These are phyloP conservation scores for Yamadazyma dendronema DNA, from an alignment of 1,139 yeast genomes.

Conservation along the genomic window DNA sequence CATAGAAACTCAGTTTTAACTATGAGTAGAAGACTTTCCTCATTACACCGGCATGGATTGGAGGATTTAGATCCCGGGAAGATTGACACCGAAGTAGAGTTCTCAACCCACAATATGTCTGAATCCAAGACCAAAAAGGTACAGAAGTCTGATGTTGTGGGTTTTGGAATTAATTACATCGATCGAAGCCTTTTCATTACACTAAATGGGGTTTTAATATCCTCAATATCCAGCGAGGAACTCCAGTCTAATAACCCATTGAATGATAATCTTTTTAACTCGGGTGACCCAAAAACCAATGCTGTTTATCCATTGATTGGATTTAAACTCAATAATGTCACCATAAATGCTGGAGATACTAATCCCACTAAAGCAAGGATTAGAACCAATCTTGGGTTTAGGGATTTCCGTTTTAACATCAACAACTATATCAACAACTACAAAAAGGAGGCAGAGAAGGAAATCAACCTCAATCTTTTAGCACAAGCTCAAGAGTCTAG, in stretches of 20 bases:
- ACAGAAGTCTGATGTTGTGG: constrained; percentile 59
- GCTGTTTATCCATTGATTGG: constrained; percentile 44
- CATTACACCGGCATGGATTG: constrained; percentile 27
- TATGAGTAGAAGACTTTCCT: constrained; percentile 39
- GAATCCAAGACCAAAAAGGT: constrained; percentile 12
- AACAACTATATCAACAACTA: constrained; percentile 54
- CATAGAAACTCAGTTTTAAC: constrained; percentile 32
- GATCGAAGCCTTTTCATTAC: constrained; percentile 70
- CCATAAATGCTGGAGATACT: constrained; percentile 9
- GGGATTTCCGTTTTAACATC: constrained; percentile 69
- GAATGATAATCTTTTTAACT: constrained; percentile 29
- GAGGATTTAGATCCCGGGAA: constrained; percentile 33
- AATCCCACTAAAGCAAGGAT: constrained; percentile 26
- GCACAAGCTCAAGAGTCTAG: constrained; percentile 17
- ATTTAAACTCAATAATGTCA: constrained; percentile 31
- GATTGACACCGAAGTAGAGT: constrained; percentile 37
- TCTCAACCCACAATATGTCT: constrained; percentile 21
- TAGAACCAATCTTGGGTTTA: constrained; percentile 71
- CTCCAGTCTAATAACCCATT: constrained; percentile 24
- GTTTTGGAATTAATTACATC: constrained; percentile 78
- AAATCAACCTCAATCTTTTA: constrained; percentile 17
- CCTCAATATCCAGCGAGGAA: constrained; percentile 31
- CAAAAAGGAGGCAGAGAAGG: constrained; percentile 28
- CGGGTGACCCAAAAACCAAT: constrained; percentile 15
- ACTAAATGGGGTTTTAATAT: constrained; percentile 67